Conservation (phyloP, 148 eudicot genomes). For the Rhododendron molle region DNA sequence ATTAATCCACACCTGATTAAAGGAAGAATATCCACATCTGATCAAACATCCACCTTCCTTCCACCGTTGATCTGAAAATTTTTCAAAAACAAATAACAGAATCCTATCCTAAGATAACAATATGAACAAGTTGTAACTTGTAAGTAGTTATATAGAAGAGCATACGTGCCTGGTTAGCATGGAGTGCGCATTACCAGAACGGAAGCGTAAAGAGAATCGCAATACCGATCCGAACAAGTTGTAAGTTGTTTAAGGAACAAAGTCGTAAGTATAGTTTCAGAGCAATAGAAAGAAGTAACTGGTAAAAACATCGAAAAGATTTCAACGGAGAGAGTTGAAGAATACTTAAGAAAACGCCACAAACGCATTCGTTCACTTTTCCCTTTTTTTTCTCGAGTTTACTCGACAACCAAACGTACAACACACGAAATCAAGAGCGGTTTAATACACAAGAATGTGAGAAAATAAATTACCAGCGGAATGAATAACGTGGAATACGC, state of each 20-base stretch:
- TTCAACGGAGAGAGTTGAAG: background rate
- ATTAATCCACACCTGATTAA: background rate
- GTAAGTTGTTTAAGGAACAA: background rate
- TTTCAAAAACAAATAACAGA: background rate
- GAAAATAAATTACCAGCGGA: background rate
- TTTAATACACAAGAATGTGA: background rate
- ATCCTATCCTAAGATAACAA: background rate
- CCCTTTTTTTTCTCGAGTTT: no score
- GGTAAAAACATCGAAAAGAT: background rate
- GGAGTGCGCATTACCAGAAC: background rate
- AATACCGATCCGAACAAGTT: background rate
- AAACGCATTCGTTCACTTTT: no score
- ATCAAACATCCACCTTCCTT: background rate
- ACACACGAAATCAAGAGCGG: background rate
- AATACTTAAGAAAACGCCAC: background rate
- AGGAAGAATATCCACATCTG: background rate
- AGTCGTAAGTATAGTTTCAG: no score
- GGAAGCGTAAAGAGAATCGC: background rate
- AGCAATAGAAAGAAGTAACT: background rate
- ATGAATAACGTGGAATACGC: background rate
- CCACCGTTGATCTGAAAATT: background rate
- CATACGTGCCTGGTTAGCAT: background rate
- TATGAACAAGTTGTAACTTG: background rate
- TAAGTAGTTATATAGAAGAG: background rate
- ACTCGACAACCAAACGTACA: no score